A percentile compares a stretch with the other conserved stretches of the same genome.
These are phyloP conservation scores for Paulownia fortunei DNA, from an alignment of 257 asterid genomes.

Conservation along the genomic window DNA sequence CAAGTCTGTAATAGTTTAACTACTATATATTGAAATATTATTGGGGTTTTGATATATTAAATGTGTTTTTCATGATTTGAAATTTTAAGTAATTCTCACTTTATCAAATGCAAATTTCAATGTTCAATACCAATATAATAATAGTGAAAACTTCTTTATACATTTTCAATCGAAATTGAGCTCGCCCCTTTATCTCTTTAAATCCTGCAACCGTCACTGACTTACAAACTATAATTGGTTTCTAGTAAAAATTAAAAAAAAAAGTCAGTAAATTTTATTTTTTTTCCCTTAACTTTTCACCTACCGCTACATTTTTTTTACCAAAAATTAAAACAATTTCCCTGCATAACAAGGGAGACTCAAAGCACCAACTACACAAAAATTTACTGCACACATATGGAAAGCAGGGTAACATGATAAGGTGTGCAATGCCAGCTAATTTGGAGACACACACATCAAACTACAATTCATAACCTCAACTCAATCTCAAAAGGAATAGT, in stretches of 20 bases:
- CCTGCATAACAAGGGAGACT: neutral
- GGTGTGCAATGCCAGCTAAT: neutral
- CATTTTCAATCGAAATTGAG: neutral
- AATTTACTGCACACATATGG: neutral
- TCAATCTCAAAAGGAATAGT: constrained; percentile 7
- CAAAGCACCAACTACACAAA: neutral
- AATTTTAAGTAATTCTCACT: constrained; percentile 1
- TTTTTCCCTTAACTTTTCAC: neutral
- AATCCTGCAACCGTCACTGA: neutral
- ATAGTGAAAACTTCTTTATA: neutral
- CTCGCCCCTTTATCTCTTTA: neutral
- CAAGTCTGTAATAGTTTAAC: neutral
- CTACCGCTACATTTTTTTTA: neutral
- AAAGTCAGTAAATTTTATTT: neutral
- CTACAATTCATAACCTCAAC: constrained; percentile 11
- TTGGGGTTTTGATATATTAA: neutral
- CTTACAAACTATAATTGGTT: neutral
- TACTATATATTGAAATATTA: neutral
- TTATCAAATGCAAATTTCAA: neutral
- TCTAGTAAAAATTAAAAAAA: neutral
- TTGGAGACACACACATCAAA: constrained; percentile 7
- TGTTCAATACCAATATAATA: neutral
- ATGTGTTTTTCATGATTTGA: neutral
- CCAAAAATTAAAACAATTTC: neutral
- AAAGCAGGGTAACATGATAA: neutral